Evolutionary conservation across 257 asterid genomes (phyloP).

Genomic region (Perilla frutescens): DNA sequence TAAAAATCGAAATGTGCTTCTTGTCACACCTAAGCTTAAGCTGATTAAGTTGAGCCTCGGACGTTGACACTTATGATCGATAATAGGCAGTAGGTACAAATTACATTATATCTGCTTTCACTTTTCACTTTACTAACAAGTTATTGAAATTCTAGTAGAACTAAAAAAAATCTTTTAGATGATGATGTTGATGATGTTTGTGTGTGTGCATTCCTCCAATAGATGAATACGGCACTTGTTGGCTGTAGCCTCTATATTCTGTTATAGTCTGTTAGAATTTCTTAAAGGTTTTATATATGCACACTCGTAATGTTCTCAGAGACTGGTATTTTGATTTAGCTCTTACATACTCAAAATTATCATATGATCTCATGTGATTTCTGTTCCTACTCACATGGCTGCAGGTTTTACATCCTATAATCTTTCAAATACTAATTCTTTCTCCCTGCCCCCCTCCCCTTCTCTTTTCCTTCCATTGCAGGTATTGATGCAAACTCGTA

Average conservation of each 20-base stretch:
- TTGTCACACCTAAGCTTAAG: neutral
- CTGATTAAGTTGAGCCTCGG: neutral
- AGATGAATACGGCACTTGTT: neutral
- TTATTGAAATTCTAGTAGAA: neutral
- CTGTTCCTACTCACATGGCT: neutral
- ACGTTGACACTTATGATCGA: neutral
- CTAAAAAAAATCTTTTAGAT: neutral
- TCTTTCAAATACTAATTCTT: neutral
- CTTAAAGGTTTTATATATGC: neutral
- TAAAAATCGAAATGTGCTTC: neutral
- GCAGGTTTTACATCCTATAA: neutral
- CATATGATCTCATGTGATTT: neutral
- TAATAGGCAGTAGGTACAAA: neutral
- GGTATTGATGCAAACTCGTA: conserved; percentile 96
- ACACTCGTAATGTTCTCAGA: neutral
- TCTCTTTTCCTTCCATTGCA: conserved; percentile 31
- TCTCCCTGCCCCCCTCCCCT: neutral
- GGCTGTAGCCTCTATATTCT: neutral
- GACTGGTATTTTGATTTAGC: neutral
- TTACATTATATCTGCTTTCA: neutral
- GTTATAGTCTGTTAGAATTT: neutral
- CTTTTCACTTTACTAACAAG: neutral
- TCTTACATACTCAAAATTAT: neutral
- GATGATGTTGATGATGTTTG: neutral
- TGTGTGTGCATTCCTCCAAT: neutral